Evolutionary conservation across 192 early-diverging fungal genomes (phyloP).

Genomic region (Linnemannia hyalina): DNA sequence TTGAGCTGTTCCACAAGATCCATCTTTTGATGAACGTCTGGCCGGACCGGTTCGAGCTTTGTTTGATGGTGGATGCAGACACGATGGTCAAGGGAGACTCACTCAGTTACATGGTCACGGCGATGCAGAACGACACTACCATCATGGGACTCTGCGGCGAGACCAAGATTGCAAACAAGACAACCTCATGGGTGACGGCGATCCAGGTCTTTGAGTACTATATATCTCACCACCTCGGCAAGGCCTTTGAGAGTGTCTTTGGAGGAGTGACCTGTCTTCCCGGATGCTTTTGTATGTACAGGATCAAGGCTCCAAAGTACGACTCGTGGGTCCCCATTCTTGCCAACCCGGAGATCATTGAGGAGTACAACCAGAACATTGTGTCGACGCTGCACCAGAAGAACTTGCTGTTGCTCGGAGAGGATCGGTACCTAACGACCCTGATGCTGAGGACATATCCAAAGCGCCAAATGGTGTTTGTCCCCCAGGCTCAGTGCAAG

Average conservation of each 20-base stretch:
- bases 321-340: constrained; percentile 85
- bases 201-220: constrained; percentile 99
- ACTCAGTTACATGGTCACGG: constrained; percentile 87
- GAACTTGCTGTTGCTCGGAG: constrained; percentile 87
- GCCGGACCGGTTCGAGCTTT: constrained; percentile 86
- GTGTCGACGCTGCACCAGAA: constrained; percentile 88
- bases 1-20: constrained; percentile 92
- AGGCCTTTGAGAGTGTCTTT: constrained; percentile 96
- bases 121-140: constrained; percentile 89
- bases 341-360: constrained; percentile 88
- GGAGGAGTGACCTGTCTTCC: constrained; percentile 98
- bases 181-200: constrained; percentile 83
- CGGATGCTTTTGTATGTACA: constrained; percentile 98
- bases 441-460: constrained; percentile 91
- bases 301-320: constrained; percentile 88
- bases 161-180: constrained; percentile 96
- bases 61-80: constrained; percentile 94
- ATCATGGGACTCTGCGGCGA: constrained; percentile 99
- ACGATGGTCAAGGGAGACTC: constrained; percentile 85
- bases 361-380: constrained; percentile 83
- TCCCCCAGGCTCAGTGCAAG: constrained; percentile 86
- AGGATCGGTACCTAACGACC: constrained; percentile 90
- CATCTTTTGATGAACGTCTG: constrained; percentile 84
- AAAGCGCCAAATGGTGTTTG: constrained; percentile 88
- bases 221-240: constrained; percentile 95